Conservation (phyloP, 23 red algal genomes). For the Gracilariopsis chorda region DNA sequence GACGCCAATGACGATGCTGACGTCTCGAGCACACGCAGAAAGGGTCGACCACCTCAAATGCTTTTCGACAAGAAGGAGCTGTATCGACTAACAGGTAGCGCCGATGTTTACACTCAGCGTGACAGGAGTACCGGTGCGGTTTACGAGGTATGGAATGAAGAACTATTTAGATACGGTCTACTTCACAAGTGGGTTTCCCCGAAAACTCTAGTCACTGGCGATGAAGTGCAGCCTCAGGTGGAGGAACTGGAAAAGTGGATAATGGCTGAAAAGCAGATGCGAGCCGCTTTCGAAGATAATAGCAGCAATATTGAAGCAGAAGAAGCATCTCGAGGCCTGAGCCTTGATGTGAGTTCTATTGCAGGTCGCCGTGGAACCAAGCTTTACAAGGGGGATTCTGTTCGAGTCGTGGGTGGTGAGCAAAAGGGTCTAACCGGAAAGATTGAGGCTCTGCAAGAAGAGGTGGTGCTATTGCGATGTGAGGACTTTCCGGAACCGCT, state of each 20-base stretch:
- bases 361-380: slow-evolving; percentile 45
- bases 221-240: slow-evolving; percentile 65
- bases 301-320: slow-evolving; percentile 15
- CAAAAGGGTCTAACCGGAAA: slow-evolving; percentile 55
- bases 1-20: slow-evolving; percentile 54
- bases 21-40: slow-evolving; percentile 7
- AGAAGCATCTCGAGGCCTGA: slow-evolving; percentile 27
- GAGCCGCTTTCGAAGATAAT: slow-evolving; percentile 8
- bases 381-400: slow-evolving; percentile 65
- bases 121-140: slow-evolving; percentile 79
- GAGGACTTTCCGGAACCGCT: slow-evolving; percentile 50
- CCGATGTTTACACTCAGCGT: slow-evolving; percentile 64
- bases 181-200: slow-evolving; percentile 83
- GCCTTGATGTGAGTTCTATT: slow-evolving; percentile 56
- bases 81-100: slow-evolving; percentile 45
- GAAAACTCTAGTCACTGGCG: slow-evolving; percentile 57
- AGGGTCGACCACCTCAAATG: slow-evolving; percentile 83
- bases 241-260: slow-evolving; percentile 90
- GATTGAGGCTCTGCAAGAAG: slow-evolving; percentile 29
- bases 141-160: slow-evolving; percentile 85
- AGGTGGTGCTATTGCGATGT: slow-evolving; percentile 53
- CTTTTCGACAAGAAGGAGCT: slow-evolving; percentile 87
- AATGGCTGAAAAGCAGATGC: slow-evolving; percentile 65
- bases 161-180: slow-evolving; percentile 73
- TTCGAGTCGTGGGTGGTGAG: slow-evolving; percentile 56